Base-by-base conservation (phyloP, 306 rosid genomes). In the Vigna reflexopilosa region DNA sequence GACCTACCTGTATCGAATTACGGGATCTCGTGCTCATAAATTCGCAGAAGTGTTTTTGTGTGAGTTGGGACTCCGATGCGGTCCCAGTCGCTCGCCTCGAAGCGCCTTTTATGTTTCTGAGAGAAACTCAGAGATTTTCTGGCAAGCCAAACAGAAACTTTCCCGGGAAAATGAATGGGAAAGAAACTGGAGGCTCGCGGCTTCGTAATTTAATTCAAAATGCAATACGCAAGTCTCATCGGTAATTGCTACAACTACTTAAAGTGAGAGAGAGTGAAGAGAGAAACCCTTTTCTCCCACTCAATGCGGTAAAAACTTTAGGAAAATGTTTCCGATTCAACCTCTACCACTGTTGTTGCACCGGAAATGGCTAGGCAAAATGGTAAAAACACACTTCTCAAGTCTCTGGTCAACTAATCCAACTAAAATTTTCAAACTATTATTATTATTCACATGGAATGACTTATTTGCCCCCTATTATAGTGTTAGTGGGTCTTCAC, bases 11-110 rank as follows among this genome's bases (percentile, higher is more conserved):
- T 79, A 84, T 87, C 73, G 87, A 77, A 81, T 70, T 50, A 3
- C 76, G 84, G 82, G 87, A 90, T 86, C 89, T 89, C 87, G 97
- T 82, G 97, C 68, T 89, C 95, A 78, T 87, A 88, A 94, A 87
- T 81, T 83, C 63, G 24, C 56, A 38, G 45, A 79, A 82, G 49
- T 62, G 51, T 77, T 91, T 30, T 30, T 71, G 32, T 24, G 63
- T 75, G 92, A 67, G 32, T 24, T 72, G 86, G 86, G 72, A 80
- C 63, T 83, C 72, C 83, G 76, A 79, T 81, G 79, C 76, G 86
- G 87, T 32, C 84, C 86, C 85, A 78, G 79, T 30, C 59, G 13
- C 5, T 19, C 74, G 16, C 17, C 13, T 3, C 9, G 77, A 80
- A 77, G 77, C 56, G 65, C 67, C 74, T 71, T 73, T 66, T 58